phyloP scores from a whole-genome alignment of 1,139 yeast genomes.

The Pichia kudriavzevii region DNA sequence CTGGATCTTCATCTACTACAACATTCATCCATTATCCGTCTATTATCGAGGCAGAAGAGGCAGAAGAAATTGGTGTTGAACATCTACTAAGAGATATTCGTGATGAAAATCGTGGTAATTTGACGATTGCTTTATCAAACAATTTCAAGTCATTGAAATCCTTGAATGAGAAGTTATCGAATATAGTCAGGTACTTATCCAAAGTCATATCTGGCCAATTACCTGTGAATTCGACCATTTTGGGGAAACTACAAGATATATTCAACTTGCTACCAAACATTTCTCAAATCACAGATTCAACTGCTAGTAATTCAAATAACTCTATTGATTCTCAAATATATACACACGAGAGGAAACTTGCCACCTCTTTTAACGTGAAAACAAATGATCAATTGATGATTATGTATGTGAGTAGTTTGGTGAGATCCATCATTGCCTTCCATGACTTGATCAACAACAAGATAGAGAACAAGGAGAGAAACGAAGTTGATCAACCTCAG shows the following conservation, averaged over 20 bases:
- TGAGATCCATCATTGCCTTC: slow-evolving; percentile 91
- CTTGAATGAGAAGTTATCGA: slow-evolving; percentile 69
- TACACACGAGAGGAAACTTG: slow-evolving; percentile 38
- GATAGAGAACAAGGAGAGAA: slow-evolving; percentile 63
- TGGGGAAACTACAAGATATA: slow-evolving; percentile 91
- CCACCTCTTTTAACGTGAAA: slow-evolving; percentile 80
- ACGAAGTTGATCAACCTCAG: slow-evolving; percentile 30
- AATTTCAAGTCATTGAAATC: slow-evolving; percentile 87
- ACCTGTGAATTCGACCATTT: slow-evolving; percentile 83
- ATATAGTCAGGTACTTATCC: slow-evolving; percentile 71
- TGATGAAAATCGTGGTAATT: slow-evolving; percentile 93
- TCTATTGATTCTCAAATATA: slow-evolving; percentile 26
- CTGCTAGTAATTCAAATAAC: slow-evolving; percentile 19
- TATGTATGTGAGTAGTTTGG: slow-evolving; percentile 80
- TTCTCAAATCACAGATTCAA: slow-evolving; percentile 31
- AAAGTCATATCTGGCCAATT: slow-evolving; percentile 64
- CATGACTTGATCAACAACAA: slow-evolving; percentile 96
- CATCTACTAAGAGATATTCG: slow-evolving; percentile 89
- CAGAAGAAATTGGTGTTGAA: slow-evolving; percentile 98
- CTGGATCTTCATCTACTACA: slow-evolving; percentile 89
- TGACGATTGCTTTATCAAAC: slow-evolving; percentile 79
- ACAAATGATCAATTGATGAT: slow-evolving; percentile 96
- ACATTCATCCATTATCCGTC: slow-evolving; percentile 94
- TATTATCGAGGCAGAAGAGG: slow-evolving; percentile 93
- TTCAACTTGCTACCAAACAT: slow-evolving; percentile 89